Evolutionary conservation across 2,329 filamentous ascomycete genomes (phyloP), one percentile per base, ranked within the genome.

Genomic region (Epicoccum sorghinum): DNA sequence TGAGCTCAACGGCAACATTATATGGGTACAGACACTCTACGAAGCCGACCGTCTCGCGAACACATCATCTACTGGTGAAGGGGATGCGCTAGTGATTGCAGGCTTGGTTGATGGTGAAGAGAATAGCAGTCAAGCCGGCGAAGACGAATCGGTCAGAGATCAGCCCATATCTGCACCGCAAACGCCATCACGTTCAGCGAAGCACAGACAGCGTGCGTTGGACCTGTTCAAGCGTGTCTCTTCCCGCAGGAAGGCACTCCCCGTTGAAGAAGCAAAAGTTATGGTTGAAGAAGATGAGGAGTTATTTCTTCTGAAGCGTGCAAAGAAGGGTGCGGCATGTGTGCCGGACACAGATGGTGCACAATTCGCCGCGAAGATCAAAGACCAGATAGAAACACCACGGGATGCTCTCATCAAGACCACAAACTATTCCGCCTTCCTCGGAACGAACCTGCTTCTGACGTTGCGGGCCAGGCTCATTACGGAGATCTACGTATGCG

Each of bases 401-500:
- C 70, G 76, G 25, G 86, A 88, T 65, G 77, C 80, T 8, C 69
- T 85, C 18, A 73, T 86, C 40, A 77, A 82, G 47, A 98, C 96
- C 74, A 86, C 86, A 4, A 85, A 91, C 63, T 98, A 98, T 74
- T 98, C 95, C 4, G 93, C 93, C 12, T 93, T 98, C 69, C 84
- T 86, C 47, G 86, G 85, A 7, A 90, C 88, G 0, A 83, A 84
- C 43, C 80, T 98, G 13, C 82, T 98, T 7, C 81, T 89, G 44
- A 82, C 86, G n/a, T 78, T 98, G 40, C 86, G 93, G n/a, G 86
- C 87, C n/a, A 89, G 87, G 59, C 87, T 97, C 62, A 86, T 96
- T 54, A 96, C 92, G 2, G 90, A 97, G 66, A 79, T 99, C 10
- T 97, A 90, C 74, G 84, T 98, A 23, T 96, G 90, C 67, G 95